Evolutionary conservation across 768 basidiomycete genomes (phyloP).

Genomic region (Boletus rubroflammeus): DNA sequence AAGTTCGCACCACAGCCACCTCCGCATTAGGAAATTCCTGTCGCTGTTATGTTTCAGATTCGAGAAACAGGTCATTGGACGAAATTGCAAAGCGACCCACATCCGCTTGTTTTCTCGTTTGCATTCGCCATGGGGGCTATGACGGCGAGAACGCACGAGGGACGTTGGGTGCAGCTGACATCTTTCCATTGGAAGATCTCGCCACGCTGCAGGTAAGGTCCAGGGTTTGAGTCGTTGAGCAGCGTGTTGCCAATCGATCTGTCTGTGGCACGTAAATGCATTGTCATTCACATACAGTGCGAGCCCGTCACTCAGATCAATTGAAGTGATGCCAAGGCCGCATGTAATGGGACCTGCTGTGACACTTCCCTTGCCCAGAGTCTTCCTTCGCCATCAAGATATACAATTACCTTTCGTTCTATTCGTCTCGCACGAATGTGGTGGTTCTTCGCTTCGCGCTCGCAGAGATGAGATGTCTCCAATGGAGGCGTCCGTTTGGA

Average conservation of each 20-base stretch:
- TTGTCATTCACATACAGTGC: not conserved
- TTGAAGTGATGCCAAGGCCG: constrained; percentile 5
- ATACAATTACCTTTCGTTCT: not conserved
- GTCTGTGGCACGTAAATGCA: no score
- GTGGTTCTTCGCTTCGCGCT: not conserved
- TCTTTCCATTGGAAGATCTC: not conserved
- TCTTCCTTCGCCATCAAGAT: not conserved
- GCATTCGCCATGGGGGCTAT: no score
- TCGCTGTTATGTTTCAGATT: not conserved
- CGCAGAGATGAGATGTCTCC: not conserved
- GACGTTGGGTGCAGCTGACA: not conserved
- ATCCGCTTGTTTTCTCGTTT: not conserved
- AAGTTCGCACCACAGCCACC: not conserved
- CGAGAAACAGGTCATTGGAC: not conserved
- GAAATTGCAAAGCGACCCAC: not conserved
- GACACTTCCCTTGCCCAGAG: not conserved
- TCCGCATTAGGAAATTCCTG: constrained; percentile 15
- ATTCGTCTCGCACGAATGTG: not conserved
- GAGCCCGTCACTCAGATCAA: not conserved
- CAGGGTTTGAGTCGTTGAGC: not conserved
- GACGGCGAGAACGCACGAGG: no score
- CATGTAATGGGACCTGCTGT: not conserved
- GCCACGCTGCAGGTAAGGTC: not conserved
- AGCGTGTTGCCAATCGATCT: not conserved
- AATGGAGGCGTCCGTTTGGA: not conserved